Base-by-base conservation (phyloP, 2,329 filamentous ascomycete genomes). In the Gaeumannomyces sp. region DNA sequence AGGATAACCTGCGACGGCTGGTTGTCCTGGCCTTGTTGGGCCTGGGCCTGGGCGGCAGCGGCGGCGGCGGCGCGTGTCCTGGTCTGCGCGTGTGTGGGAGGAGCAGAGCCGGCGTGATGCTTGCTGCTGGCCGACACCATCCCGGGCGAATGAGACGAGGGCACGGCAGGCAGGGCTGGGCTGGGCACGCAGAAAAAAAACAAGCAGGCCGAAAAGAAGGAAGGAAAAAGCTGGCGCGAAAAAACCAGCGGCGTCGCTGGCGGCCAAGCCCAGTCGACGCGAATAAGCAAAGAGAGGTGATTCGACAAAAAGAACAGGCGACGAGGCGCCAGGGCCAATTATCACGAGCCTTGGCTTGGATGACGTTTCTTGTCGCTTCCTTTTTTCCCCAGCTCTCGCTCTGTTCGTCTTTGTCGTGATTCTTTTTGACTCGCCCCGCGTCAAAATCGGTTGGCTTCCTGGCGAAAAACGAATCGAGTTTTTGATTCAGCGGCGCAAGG, bases 351-450 rank as follows among this genome's bases (percentile, higher is more conserved):
- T 53, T 53, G 45, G 45, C 45, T 53, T n/a, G 45, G 10, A 53
- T 22, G 22, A 53, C 45, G 45, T 10, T 53, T 25, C 45, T 10
- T 25, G 45, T 22, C 19, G 45, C 22, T 53, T 10, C 45, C 14
- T 25, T 53, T 53, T 22, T 25, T n/a, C 1, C 2, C 38, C 5
- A 16, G 38, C 38, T 35, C 13, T 11, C 33, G 33, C 33, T 35
- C 19, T n/a, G 45, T 22, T 25, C 10, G 45, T n/a, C 45, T 53
- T 22, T 22, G 45, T 53, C 45, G 45, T 53, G 45, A 53, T n/a
- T 53, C 45, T 53, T 53, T n/a, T 53, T 53, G 45, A 53, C 45
- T 53, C 45, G 45, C 45, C 45, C 45, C 45, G 45, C 45, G 45
- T 53, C 45, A 53, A 53, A 53, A 53, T 53, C 45, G 7, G 45